Evolutionary conservation across 495 filamentous ascomycete genomes (phyloP).

Genomic region (Aspergillus sparsus): DNA sequence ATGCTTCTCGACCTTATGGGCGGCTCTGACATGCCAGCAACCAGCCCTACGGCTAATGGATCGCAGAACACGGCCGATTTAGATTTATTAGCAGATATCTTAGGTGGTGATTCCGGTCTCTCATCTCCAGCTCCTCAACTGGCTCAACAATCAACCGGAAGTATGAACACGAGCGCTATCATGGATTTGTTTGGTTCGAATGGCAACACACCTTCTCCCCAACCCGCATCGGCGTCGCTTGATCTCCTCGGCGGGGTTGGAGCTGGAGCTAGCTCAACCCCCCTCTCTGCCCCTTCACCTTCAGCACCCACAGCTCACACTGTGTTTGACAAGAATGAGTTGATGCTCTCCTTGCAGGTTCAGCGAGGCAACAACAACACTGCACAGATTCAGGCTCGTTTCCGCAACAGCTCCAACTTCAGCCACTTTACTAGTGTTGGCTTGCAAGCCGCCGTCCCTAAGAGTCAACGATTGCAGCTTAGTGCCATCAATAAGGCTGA

Average conservation of each 20-base stretch:
- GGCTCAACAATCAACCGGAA: slow-evolving; percentile 42
- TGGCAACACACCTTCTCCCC: slow-evolving; percentile 42
- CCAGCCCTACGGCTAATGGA: slow-evolving; percentile 59
- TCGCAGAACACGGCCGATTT: slow-evolving; percentile 79
- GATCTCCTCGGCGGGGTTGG: slow-evolving; percentile 52
- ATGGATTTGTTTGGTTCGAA: slow-evolving; percentile 75
- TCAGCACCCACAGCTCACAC: slow-evolving; percentile 56
- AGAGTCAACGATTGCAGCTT: slow-evolving; percentile 88
- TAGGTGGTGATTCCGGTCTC: slow-evolving; percentile 50
- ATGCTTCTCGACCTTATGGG: slow-evolving; percentile 91
- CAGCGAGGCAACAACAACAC: slow-evolving; percentile 73
- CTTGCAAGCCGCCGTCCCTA: slow-evolving; percentile 92
- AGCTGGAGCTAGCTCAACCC: slow-evolving; percentile 48
- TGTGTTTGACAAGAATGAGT: slow-evolving; percentile 83
- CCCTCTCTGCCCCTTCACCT: slow-evolving; percentile 38
- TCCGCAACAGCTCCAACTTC: slow-evolving; percentile 72
- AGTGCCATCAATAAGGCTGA: slow-evolving; percentile 81
- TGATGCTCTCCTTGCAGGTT: slow-evolving; percentile 75
- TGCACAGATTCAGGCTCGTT: slow-evolving; percentile 75
- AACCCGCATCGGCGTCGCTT: slow-evolving; percentile 44
- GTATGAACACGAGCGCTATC: slow-evolving; percentile 68
- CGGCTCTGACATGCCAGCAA: slow-evolving; percentile 62
- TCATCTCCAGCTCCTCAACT: slow-evolving; percentile 58
- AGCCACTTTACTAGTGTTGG: slow-evolving; percentile 67
- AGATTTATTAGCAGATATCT: slow-evolving; percentile 86